Evolutionary conservation across 805 yeast species (phyloP).

Genomic region (Candida qinlingensis): DNA sequence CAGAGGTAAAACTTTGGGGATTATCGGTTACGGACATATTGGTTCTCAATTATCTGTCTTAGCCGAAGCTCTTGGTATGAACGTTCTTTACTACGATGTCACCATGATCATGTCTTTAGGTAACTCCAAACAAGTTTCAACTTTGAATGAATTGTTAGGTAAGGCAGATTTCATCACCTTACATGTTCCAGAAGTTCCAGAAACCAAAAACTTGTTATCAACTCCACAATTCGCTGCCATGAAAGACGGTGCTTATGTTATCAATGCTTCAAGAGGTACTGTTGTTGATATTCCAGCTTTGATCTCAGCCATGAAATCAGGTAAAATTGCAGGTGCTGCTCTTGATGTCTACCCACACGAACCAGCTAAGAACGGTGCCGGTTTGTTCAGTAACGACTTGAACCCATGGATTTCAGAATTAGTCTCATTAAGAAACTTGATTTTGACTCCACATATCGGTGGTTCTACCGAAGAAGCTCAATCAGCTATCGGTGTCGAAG

Average conservation of each 20-base stretch:
- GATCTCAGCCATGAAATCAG: conserved; percentile 84
- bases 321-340: conserved; percentile 96
- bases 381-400: conserved; percentile 62
- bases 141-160: conserved; percentile 76
- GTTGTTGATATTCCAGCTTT: conserved; percentile 95
- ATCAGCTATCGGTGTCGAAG: conserved; percentile 95
- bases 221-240: conserved; percentile 90
- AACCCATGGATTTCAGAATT: conserved; percentile 84
- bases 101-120: conserved; percentile 93
- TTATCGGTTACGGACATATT: conserved; percentile 96
- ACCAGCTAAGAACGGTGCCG: conserved; percentile 94
- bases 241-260: conserved; percentile 92
- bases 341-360: conserved; percentile 94
- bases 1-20: conserved; percentile 96
- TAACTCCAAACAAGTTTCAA: conserved; percentile 87
- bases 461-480: conserved; percentile 99
- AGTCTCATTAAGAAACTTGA: conserved; percentile 76
- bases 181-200: conserved; percentile 93
- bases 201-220: conserved; percentile 85
- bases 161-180: conserved; percentile 84
- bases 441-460: conserved; percentile 96
- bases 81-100: conserved; percentile 89
- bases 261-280: conserved; percentile 97
- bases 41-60: conserved; percentile 95
- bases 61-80: conserved; percentile 98